Base-by-base conservation (phyloP, 257 asterid genomes). In the Gentiana dahurica region DNA sequence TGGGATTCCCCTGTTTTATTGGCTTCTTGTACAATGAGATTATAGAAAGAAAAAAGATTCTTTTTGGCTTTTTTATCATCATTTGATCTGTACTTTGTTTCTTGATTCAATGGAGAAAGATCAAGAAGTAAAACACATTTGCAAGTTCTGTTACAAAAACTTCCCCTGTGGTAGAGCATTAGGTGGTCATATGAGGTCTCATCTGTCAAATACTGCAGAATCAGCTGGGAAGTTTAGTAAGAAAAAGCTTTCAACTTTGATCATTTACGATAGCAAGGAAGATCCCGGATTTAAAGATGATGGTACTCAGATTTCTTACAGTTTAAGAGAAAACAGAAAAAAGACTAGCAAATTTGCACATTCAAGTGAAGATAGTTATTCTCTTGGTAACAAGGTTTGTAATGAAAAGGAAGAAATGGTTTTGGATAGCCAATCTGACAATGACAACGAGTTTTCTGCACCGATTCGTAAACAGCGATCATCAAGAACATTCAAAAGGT, bases 121-220 rank as follows among this genome's bases (percentile, higher is more conserved):
- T 74, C 72, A 72, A 58, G 68, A 70, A 64, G 5, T 73, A 75
- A 78, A 73, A 63, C 77, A 71, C 46, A 58, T 65, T 50, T 89
- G 95, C 85, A 88, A 74, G 68, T 77, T 88, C 72, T 88, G 97
- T 68, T 39, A 38, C 79, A 88, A 83, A 67, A 68, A 66, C 46
- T 81, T 78, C 69, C 75, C 79, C 33, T 78, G 82, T 68, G 89
- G 89, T 36, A 81, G 80, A 76, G 75, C 89, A 6, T 67, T 81
- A 46, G 89, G 89, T 3, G 89, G 89, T 24, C 89, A 81, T 47
- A 82, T 85, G 91, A 89, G 96, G 86, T 81, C 96, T 71, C 97
- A 90, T 73, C 60, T 86, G 83, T 79, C 83, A 73, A 75, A 57
- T 59, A 66, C 87, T 38, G 49, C 78, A 39, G 60, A 80, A 55